Conservation (phyloP, 345 rosid species). For the Crucihimalaya himalaica region DNA sequence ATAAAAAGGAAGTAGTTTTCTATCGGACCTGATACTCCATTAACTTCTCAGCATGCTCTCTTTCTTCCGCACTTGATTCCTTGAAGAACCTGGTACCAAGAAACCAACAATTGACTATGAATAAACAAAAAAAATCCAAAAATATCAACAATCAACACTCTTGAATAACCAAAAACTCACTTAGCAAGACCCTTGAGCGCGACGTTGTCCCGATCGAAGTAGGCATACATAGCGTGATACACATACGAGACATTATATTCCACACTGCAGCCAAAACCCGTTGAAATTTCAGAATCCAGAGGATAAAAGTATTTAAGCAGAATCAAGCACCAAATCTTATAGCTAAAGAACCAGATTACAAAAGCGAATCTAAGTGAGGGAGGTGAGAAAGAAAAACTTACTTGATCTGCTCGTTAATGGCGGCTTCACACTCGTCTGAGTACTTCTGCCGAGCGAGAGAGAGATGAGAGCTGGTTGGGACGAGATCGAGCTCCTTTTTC, state of each 20-base stretch:
- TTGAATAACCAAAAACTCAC: conserved; percentile 45
- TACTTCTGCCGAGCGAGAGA: conserved; percentile 87
- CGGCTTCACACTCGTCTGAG: conserved; percentile 69
- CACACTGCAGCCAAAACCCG: conserved; percentile 53
- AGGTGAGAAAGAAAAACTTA: conserved; percentile 28
- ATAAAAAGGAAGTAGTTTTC: background rate
- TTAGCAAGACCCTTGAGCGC: conserved; percentile 93
- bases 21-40: conserved; percentile 86
- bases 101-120: background rate
- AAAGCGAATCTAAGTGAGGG: background rate
- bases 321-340: conserved; percentile 11
- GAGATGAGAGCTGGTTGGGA: conserved; percentile 62
- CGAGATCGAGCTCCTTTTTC: conserved; percentile 88
- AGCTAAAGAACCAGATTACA: conserved; percentile 15
- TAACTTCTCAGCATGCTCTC: conserved; percentile 89
- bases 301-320: background rate
- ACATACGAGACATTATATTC: conserved; percentile 90
- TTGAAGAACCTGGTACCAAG: conserved; percentile 66
- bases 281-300: background rate
- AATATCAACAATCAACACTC: background rate
- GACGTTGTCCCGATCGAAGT: conserved; percentile 86
- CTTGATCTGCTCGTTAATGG: conserved; percentile 93
- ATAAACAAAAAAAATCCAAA: background rate
- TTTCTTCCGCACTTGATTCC: conserved; percentile 91
- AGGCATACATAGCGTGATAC: conserved; percentile 90